Base-by-base conservation (phyloP, 2,329 filamentous ascomycete species). In the Cladophialophora psammophila region DNA sequence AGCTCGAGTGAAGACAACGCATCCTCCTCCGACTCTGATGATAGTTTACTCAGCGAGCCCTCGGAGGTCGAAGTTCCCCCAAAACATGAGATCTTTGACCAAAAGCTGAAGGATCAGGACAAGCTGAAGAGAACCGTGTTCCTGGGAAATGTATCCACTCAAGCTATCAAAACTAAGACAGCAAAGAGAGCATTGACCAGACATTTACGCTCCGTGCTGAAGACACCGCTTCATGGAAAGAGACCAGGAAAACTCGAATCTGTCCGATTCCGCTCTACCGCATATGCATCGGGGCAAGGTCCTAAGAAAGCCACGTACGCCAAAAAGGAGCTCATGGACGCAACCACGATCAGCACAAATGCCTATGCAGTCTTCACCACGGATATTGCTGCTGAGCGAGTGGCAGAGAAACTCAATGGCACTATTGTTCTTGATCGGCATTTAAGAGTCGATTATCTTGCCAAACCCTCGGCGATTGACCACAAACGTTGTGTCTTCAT, bases 301-400 rank as follows among this genome's bases (percentile, higher is more conserved):
- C 95, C 95, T 58, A 97, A 97, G 81, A 92, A 94, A 69, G 95
- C 94, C n/a, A 91, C 95, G 31, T 98, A 89, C 78, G 95, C 94
- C 69, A 96, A 92, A 74, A 93, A 94, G 77, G 90, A 93, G 31
- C 84, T 98, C 65, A 94, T 97, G 90, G 90, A 92, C 68, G 88
- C 92, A 20, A 99, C 96, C 1, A 95, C 94, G 0, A 92, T 92
- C 75, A 96, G 91, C 69, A 93, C 94, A 66, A 97, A 99, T 77
- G 95, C 95, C 55, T 99, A 99, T 76, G 92, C 87, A 35, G 93
- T 99, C 57, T 97, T 95, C 81, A 90, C 88, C 52, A 92, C 91
- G 1, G 79, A 87, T 0, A 82, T 87, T 8, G 92, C 91, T 2
- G 93, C 93, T 12, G 88, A 92, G 63, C 88, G 90, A 73, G 94